Evolutionary conservation across 306 rosid species (phyloP), one percentile per base, ranked within the genome.

Genomic region (Fragaria vesca): DNA sequence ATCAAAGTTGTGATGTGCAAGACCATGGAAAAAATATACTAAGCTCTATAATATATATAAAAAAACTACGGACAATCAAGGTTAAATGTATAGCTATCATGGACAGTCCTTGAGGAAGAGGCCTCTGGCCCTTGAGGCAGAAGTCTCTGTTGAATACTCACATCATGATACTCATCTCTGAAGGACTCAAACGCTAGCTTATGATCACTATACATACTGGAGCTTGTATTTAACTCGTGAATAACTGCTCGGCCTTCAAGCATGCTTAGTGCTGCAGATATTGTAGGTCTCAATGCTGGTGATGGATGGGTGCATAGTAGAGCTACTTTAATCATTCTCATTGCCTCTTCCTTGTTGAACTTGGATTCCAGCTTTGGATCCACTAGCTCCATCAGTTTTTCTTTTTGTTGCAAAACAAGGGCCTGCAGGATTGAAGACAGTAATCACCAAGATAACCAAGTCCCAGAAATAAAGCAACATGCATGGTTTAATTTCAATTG

Each of bases 321-420:
- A 73, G 92, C 93, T 38, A 86, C 87, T 85, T 88, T 87, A 65
- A 83, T 45, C 89, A 46, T 85, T 69, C 75, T 89, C 92, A 68
- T 80, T 69, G 86, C 57, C 73, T 88, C 91, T 30, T 71, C 85
- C 81, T 78, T 80, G 66, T 89, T 79, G 28, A 86, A 70, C 24
- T 79, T 74, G 9, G 84, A 83, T 34, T 73, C 88, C 80, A 91
- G 66, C 66, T 83, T 85, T 68, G 78, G 88, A 75, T 91, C 97
- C n/a, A 88, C 84, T 73, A 89, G 67, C 68, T 81, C 80, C 83
- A 87, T 68, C 40, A 89, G 16, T 46, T 79, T 79, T 73, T 69
- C 83, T 4, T 69, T 80, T 18, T 32, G 76, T 42, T 78, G 86
- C 72, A 86, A 58, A 74, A 77, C 78, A 66, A n/a, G 61, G 24